These are phyloP conservation scores for Wickerhamia fluorescens DNA, from an alignment of 805 yeast species.

Conservation along the genomic window DNA sequence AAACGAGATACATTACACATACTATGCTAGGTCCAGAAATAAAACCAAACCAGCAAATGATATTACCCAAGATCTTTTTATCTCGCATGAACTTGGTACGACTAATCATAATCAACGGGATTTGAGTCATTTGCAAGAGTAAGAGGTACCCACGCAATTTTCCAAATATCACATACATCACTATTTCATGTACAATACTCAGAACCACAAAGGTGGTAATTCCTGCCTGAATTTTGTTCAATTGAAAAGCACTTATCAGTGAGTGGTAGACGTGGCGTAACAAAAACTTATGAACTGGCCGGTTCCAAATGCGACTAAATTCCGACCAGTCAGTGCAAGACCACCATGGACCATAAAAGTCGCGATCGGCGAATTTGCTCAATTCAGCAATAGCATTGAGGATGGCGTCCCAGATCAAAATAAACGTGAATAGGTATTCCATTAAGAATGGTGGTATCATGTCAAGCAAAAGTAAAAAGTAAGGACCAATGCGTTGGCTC, in stretches of 20 bases:
- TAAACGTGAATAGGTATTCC: constrained; percentile 72
- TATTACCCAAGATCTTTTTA: constrained; percentile 61
- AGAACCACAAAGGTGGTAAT: constrained; percentile 73
- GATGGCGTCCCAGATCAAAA: constrained; percentile 93
- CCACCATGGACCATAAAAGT: constrained; percentile 98
- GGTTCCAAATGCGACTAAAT: constrained; percentile 90
- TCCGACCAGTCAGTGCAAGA: constrained; percentile 90
- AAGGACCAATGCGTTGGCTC: constrained; percentile 35
- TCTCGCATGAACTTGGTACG: constrained; percentile 51
- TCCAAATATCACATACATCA: constrained; percentile 83
- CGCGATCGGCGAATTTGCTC: constrained; percentile 80
- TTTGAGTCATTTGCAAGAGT: constrained; percentile 76
- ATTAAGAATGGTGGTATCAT: constrained; percentile 74
- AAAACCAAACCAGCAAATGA: constrained; percentile 87
- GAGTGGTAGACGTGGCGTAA: constrained; percentile 92
- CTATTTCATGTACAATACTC: constrained; percentile 80
- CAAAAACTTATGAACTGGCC: constrained; percentile 85
- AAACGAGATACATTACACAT: constrained; percentile 72
- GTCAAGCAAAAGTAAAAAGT: constrained; percentile 59
- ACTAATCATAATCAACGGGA: constrained; percentile 68
- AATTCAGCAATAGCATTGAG: constrained; percentile 86
- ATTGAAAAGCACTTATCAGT: constrained; percentile 65
- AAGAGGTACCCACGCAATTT: constrained; percentile 76
- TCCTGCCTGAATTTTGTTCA: constrained; percentile 65
- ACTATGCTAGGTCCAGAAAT: constrained; percentile 84